Percentiles rank a stretch among this genome's conserved stretches.
Conservation (phyloP, 257 asterid species). For the Solanum infundibuliforme region DNA sequence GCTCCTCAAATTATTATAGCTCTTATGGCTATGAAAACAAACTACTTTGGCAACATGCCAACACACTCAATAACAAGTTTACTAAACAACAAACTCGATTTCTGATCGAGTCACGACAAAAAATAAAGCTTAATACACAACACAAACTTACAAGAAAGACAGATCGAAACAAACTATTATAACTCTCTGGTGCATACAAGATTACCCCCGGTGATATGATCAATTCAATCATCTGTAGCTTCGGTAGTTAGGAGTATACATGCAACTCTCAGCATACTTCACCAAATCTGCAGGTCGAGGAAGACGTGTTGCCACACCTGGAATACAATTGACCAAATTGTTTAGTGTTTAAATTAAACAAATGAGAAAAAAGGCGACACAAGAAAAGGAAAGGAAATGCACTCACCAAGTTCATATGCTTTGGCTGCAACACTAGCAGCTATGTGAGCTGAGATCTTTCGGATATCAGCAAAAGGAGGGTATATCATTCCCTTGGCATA, state of each 20-base stretch:
- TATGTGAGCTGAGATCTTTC: slow-evolving; percentile 86
- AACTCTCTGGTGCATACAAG: background rate
- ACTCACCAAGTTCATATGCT: slow-evolving; percentile 91
- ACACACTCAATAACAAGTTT: background rate
- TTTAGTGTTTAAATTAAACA: background rate
- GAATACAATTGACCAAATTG: background rate
- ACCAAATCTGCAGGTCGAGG: slow-evolving; percentile 84
- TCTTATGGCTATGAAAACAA: background rate
- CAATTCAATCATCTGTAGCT: slow-evolving; percentile 43
- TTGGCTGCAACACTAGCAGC: slow-evolving; percentile 98
- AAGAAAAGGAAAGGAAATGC: background rate
- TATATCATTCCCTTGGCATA: slow-evolving; percentile 88
- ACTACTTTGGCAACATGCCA: background rate
- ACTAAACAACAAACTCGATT: background rate
- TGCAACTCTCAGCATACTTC: slow-evolving; percentile 94
- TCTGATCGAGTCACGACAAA: too few species aligned
- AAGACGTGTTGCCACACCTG: slow-evolving; percentile 85
- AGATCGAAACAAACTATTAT: background rate
- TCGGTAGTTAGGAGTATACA: slow-evolving; percentile 88
- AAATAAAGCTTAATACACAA: background rate
- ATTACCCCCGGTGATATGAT: background rate
- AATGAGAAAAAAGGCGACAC: background rate
- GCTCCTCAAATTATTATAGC: background rate
- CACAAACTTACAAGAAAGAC: background rate
- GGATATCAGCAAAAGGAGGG: slow-evolving; percentile 67